These are phyloP conservation scores for Aristolochia californica DNA, from an alignment of 164 flowering plant genomes.

Conservation along the genomic window DNA sequence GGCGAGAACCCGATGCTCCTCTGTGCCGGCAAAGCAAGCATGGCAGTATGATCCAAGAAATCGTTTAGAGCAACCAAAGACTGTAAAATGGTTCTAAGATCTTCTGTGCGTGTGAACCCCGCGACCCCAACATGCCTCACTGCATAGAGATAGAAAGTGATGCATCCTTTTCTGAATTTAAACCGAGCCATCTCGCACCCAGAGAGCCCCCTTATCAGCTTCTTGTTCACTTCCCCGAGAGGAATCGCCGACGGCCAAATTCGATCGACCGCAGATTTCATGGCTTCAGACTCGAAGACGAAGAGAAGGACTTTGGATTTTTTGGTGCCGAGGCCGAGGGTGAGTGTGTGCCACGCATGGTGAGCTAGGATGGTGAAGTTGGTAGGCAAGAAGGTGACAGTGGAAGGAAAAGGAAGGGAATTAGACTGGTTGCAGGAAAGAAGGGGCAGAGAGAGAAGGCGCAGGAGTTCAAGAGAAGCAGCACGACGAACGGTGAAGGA, in stretches of 20 bases:
- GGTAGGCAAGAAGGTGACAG: conserved; percentile 70
- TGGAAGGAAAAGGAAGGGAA: conserved; percentile 47
- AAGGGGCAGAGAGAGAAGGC: conserved; percentile 49
- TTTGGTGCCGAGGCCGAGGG: conserved; percentile 88
- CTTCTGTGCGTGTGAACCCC: conserved; percentile 62
- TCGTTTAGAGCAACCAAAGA: conserved; percentile 71
- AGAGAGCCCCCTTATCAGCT: conserved; percentile 44
- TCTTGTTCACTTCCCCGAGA: conserved; percentile 77
- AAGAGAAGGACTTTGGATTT: conserved; percentile 82
- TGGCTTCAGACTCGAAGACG: conserved; percentile 56
- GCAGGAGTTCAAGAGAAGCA: conserved; percentile 44
- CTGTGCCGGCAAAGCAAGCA: conserved; percentile 88
- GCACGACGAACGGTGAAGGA: conserved; percentile 83
- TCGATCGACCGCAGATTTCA: conserved; percentile 47
- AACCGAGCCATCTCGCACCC: conserved; percentile 86
- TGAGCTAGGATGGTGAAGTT: conserved; percentile 94
- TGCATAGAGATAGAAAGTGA: conserved; percentile 81
- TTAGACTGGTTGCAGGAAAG: conserved; percentile 7
- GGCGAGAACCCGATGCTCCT: conserved; percentile 34
- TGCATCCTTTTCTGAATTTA: conserved; percentile 86
- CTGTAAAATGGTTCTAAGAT: conserved; percentile 49
- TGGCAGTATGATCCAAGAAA: conserved; percentile 92
- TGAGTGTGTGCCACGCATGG: conserved; percentile 95
- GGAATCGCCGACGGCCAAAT: conserved; percentile 79
- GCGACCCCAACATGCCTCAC: conserved; percentile 39